Conservation (phyloP, 176 grass and related monocot genomes). For the Rhynchospora breviuscula region DNA sequence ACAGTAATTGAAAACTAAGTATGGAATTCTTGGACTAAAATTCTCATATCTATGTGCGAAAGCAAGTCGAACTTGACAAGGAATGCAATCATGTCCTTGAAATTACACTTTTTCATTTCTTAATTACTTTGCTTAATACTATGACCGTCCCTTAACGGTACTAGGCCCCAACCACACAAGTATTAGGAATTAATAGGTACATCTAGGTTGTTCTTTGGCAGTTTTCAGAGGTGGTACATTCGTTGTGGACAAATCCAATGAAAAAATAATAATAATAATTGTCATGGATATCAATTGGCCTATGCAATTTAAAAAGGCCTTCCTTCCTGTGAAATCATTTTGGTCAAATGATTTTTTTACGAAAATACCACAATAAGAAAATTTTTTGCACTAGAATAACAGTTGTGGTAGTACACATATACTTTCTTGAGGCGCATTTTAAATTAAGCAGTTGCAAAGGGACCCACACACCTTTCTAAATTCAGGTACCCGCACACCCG, state of each 20-base stretch:
- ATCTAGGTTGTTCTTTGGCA: not conserved
- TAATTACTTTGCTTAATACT: not conserved
- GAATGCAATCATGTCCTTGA: not conserved
- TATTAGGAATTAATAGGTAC: not conserved
- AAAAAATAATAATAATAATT: not conserved
- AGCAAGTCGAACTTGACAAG: not conserved
- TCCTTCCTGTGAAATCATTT: not conserved
- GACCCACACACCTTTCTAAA: not conserved
- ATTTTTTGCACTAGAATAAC: not conserved
- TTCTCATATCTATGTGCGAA: not conserved
- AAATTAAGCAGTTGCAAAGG: not conserved
- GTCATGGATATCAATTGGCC: not conserved
- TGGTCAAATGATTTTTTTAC: not conserved
- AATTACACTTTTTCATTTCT: not conserved
- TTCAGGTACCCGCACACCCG: not conserved
- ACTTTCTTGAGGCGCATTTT: not conserved
- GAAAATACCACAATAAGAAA: not conserved
- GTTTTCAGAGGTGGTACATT: not conserved
- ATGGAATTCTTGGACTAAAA: not conserved
- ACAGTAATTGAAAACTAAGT: not conserved
- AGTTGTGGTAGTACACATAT: not conserved
- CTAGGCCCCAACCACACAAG: not conserved
- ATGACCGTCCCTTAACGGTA: not conserved
- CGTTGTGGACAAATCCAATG: not conserved
- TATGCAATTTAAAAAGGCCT: not conserved